phyloP scores from a whole-genome alignment of 805 yeast genomes.

The Candida nitratophila region DNA sequence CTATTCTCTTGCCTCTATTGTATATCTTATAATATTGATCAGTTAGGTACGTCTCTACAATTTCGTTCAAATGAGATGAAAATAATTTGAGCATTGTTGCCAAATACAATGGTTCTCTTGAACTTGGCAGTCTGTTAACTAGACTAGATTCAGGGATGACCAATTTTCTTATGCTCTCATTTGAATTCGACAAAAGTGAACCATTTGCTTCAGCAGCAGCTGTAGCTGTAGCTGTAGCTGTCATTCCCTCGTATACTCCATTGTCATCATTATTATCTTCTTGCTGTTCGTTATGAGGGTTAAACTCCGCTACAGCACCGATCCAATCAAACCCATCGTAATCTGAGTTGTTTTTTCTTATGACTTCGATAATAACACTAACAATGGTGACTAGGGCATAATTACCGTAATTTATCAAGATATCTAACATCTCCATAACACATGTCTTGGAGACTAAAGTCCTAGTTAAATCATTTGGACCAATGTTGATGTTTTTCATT shows the following conservation, averaged over 20 bases:
- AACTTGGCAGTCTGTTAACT: slow-evolving; percentile 41
- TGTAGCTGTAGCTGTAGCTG: neutral
- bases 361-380: slow-evolving; percentile 86
- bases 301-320: slow-evolving; percentile 13
- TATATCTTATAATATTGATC: slow-evolving; percentile 15
- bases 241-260: neutral
- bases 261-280: slow-evolving; percentile 2
- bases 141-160: slow-evolving; percentile 34
- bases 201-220: neutral
- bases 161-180: neutral
- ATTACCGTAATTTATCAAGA: slow-evolving; percentile 73
- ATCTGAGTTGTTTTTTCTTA: slow-evolving; percentile 91
- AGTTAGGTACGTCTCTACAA: slow-evolving; percentile 24
- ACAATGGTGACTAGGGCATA: slow-evolving; percentile 86
- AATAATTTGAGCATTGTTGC: slow-evolving; percentile 79
- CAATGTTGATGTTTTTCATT: slow-evolving; percentile 74
- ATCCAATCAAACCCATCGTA: slow-evolving; percentile 55
- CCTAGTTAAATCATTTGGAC: slow-evolving; percentile 91
- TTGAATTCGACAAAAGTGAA: slow-evolving; percentile 1
- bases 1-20: neutral
- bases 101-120: slow-evolving; percentile 86
- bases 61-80: slow-evolving; percentile 35
- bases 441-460: slow-evolving; percentile 73
- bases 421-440: slow-evolving; percentile 58
- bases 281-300: slow-evolving; percentile 5